A percentile compares a stretch with the other conserved stretches of the same genome.
phyloP scores from a whole-genome alignment of 768 basidiomycete genomes.

The Auricularia cornea region DNA sequence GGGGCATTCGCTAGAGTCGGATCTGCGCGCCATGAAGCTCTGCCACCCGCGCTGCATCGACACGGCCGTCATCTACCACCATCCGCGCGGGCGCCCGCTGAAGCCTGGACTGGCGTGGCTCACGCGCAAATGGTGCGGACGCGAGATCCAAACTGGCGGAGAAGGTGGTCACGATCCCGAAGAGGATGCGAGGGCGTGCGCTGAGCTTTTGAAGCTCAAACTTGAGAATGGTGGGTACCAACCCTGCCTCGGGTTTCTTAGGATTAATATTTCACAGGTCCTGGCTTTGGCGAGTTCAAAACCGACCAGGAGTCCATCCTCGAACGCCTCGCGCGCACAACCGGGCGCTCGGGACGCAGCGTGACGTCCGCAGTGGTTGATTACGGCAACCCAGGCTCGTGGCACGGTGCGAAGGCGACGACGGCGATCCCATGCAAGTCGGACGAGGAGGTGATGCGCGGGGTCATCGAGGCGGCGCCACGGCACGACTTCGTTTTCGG shows the following conservation, averaged over 20 bases:
- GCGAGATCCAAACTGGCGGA: conserved; percentile 80
- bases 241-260: conserved; percentile 8
- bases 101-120: conserved; percentile 98
- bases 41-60: conserved; percentile 85
- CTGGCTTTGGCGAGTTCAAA: conserved; percentile 80
- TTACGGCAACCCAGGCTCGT: conserved; percentile 71
- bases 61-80: conserved; percentile 83
- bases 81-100: conserved; percentile 86
- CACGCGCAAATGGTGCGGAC: conserved; percentile 84
- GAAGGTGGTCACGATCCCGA: conserved; percentile 90
- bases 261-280: conserved; percentile 22
- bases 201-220: conserved; percentile 79
- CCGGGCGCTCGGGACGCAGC: conserved; percentile 22
- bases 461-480: conserved; percentile 46
- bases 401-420: conserved; percentile 80
- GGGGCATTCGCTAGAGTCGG: conserved; percentile 94
- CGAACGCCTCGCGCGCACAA: conserved; percentile 60
- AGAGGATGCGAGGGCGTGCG: conserved; percentile 85
- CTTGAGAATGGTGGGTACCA: conserved; percentile 47
- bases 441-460: conserved; percentile 75
- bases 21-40: conserved; percentile 80
- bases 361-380: conserved; percentile 68
- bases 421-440: conserved; percentile 64
- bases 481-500: conserved; percentile 80
- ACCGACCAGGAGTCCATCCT: conserved; percentile 83